Percentiles rank a stretch among this genome's conserved stretches.
phyloP scores from a whole-genome alignment of 176 grass and related monocot species.

The Metroxylon sagu region DNA sequence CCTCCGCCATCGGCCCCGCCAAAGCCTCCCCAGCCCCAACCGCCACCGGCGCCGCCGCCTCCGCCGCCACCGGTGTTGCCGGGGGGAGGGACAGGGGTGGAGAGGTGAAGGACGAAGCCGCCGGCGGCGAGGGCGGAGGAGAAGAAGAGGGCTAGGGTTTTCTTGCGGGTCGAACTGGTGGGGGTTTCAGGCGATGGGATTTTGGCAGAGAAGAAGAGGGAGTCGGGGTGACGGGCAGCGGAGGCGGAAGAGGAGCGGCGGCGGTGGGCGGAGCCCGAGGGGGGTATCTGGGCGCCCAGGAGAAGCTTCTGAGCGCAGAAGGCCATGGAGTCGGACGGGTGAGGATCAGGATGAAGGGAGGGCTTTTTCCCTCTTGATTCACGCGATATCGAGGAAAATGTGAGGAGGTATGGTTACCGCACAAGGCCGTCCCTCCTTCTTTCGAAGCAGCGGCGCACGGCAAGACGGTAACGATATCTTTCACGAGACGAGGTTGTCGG shows the following conservation, averaged over 20 bases:
- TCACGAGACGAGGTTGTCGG: no score
- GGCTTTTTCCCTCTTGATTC: no score
- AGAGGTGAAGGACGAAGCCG: neutral
- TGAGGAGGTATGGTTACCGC: no score
- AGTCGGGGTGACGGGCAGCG: conserved; percentile 28
- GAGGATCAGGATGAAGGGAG: no score
- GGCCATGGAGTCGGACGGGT: conserved; percentile 5
- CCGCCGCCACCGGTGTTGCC: conserved; percentile 20
- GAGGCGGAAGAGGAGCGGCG: conserved; percentile 29
- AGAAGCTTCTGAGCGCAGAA: conserved; percentile 23
- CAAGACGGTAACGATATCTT: no score
- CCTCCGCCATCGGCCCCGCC: conserved; percentile 32
- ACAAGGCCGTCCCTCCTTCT: no score
- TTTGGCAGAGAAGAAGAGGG: neutral
- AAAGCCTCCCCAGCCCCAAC: conserved; percentile 27
- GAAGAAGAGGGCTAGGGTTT: conserved; percentile 11
- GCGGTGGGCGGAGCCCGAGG: conserved; percentile 17
- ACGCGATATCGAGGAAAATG: no score
- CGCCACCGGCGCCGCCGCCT: conserved; percentile 45
- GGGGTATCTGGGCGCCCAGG: conserved; percentile 11
- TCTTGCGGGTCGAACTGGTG: neutral
- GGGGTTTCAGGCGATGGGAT: neutral
- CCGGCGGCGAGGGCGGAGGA: conserved; percentile 44
- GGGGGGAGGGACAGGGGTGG: conserved; percentile 4
- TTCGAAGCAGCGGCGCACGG: no score